These are phyloP conservation scores for Syncephalastrum monosporum DNA, from an alignment of 371 early-diverging fungal genomes.

Conservation along the genomic window DNA sequence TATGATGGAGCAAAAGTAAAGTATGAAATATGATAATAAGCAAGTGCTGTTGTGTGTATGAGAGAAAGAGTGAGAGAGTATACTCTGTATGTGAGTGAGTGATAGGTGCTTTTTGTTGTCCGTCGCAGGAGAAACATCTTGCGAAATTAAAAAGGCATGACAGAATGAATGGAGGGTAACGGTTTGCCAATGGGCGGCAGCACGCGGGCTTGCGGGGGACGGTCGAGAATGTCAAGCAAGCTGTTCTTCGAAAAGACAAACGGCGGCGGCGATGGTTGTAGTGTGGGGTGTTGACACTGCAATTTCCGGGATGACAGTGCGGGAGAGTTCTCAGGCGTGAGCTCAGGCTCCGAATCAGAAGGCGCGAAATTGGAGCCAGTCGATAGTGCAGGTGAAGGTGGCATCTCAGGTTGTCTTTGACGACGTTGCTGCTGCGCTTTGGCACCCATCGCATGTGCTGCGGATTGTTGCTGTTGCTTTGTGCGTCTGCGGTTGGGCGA, in stretches of 20 bases:
- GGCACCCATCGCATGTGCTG: conserved; percentile 5
- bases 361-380: conserved; percentile 25
- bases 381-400: conserved; percentile 45
- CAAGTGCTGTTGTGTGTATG: conserved; percentile 7
- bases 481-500: conserved; percentile 37
- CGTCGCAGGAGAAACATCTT: conserved; percentile 1
- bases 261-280: conserved; percentile 22
- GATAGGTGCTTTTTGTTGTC: too few relatives aligned
- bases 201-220: conserved; percentile 50
- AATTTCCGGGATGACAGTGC: conserved; percentile 25
- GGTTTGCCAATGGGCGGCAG: conserved; percentile 37
- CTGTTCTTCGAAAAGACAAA: conserved; percentile 13
- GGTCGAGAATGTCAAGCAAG: conserved; percentile 38
- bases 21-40: background rate
- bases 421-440: conserved; percentile 16
- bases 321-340: conserved; percentile 45
- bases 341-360: conserved; percentile 42
- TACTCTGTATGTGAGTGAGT: too few relatives aligned
- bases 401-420: conserved; percentile 14
- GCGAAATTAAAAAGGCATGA: conserved; percentile 26
- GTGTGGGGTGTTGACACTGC: conserved; percentile 23
- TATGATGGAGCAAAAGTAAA: conserved; percentile 2
- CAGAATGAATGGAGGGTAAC: conserved; percentile 32
- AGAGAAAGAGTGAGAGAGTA: conserved; percentile 1
- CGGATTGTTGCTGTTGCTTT: conserved; percentile 14